These are phyloP conservation scores for Athelia psychrophila DNA, from an alignment of 1,284 basidiomycete species.

Conservation along the genomic window DNA sequence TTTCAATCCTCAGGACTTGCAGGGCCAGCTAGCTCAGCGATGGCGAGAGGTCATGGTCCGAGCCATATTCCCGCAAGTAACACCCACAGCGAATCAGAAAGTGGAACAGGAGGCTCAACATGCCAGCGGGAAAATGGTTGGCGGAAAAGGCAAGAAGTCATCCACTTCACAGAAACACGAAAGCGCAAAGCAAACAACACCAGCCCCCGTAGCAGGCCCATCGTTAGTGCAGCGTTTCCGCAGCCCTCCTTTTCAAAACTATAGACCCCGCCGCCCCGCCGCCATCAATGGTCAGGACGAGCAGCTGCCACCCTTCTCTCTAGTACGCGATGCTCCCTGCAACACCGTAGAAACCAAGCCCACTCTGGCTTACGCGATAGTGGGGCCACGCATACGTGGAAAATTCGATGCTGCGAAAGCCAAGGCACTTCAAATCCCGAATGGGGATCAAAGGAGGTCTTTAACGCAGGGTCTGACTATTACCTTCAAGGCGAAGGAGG, in stretches of 20 bases:
- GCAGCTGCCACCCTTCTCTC: constrained; percentile 34
- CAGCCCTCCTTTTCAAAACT: not conserved
- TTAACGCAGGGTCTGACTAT: constrained; percentile 55
- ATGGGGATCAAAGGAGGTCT: constrained; percentile 46
- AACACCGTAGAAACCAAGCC: constrained; percentile 21
- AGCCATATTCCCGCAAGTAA: constrained; percentile 6
- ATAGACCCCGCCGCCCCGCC: constrained; percentile 2
- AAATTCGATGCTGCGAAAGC: constrained; percentile 81
- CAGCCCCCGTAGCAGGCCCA: too few relatives aligned
- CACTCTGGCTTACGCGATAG: constrained; percentile 67
- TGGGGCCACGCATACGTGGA: constrained; percentile 80
- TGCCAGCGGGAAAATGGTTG: not conserved
- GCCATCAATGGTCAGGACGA: constrained; percentile 32
- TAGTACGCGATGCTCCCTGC: constrained; percentile 18
- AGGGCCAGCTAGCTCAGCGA: constrained; percentile 41
- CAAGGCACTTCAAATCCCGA: constrained; percentile 59
- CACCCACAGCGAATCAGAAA: constrained; percentile 8
- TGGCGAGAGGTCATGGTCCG: constrained; percentile 42
- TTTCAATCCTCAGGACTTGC: constrained; percentile 36
- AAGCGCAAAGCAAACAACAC: too few relatives aligned
- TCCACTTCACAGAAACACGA: not conserved
- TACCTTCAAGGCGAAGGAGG: constrained; percentile 44
- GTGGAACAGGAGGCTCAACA: constrained; percentile 1
- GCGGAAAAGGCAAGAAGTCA: not conserved
- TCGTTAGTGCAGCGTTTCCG: not conserved